phyloP scores from a whole-genome alignment of 257 asterid species.

The Solanum gracilifrons region DNA sequence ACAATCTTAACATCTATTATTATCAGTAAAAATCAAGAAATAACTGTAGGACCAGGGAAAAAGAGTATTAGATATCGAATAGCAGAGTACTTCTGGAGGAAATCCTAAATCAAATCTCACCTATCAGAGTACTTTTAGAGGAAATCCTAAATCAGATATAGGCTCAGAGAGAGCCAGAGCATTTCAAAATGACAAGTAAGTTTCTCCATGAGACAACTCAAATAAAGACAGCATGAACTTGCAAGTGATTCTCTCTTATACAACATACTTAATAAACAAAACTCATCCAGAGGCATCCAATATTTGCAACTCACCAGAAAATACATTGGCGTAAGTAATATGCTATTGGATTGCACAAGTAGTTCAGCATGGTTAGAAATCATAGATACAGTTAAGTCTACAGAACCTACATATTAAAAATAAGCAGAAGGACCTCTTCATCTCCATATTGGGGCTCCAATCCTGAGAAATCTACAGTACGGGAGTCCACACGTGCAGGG shows the following conservation, averaged over 20 bases:
- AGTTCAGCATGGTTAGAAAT: not conserved
- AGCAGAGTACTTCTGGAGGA: not conserved
- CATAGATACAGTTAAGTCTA: not conserved
- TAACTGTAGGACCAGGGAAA: not conserved
- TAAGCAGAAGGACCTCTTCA: conserved; percentile 75
- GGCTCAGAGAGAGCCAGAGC: not conserved
- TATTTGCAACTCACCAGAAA: not conserved
- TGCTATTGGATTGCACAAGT: not conserved
- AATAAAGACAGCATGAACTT: not conserved
- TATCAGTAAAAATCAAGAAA: not conserved
- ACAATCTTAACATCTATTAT: not conserved
- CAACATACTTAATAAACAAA: not conserved
- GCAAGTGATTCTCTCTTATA: not conserved
- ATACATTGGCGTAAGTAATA: not conserved
- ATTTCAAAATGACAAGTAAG: not conserved
- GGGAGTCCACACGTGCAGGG: conserved; percentile 92
- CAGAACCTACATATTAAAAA: conserved; percentile 31
- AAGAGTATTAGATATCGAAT: not conserved
- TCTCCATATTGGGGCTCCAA: conserved; percentile 94
- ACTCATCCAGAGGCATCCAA: not conserved
- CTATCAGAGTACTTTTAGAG: not conserved
- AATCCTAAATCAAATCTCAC: not conserved
- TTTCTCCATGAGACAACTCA: not conserved
- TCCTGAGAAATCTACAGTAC: conserved; percentile 77
- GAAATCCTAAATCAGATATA: not conserved